Evolutionary conservation across 2,329 filamentous ascomycete genomes (phyloP).

Genomic region (Fusarium foetens): DNA sequence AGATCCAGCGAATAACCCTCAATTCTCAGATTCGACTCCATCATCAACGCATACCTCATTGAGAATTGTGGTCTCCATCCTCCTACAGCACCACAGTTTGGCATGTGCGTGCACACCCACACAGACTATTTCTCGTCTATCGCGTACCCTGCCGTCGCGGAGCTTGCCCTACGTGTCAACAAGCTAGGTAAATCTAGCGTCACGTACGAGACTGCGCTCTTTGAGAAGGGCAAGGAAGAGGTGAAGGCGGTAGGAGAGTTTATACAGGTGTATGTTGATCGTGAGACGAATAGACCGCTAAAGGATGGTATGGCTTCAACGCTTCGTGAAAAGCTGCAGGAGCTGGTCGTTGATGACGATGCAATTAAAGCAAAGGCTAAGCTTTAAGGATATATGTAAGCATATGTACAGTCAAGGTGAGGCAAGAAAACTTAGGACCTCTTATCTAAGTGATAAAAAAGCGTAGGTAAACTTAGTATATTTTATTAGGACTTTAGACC

Average conservation of each 20-base stretch:
- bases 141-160: constrained; percentile 82
- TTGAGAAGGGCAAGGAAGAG: constrained; percentile 75
- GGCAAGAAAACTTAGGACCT: background rate
- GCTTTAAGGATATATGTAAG: constrained; percentile 10
- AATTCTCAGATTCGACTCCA: constrained; percentile 78
- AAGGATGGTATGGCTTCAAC: constrained; percentile 69
- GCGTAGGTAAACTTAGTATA: background rate
- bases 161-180: constrained; percentile 83
- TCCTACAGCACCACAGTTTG: constrained; percentile 75
- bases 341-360: constrained; percentile 55
- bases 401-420: background rate
- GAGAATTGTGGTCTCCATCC: constrained; percentile 79
- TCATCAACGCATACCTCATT: constrained; percentile 90
- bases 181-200: constrained; percentile 89
- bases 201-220: constrained; percentile 89
- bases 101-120: constrained; percentile 85
- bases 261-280: constrained; percentile 88
- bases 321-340: constrained; percentile 69
- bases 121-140: constrained; percentile 87
- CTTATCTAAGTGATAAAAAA: background rate
- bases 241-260: constrained; percentile 87
- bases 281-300: constrained; percentile 74
- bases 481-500: background rate
- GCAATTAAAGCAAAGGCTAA: constrained; percentile 15
- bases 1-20: background rate